Base-by-base conservation (phyloP, 257 asterid species). In the Leptodermis oblonga region DNA sequence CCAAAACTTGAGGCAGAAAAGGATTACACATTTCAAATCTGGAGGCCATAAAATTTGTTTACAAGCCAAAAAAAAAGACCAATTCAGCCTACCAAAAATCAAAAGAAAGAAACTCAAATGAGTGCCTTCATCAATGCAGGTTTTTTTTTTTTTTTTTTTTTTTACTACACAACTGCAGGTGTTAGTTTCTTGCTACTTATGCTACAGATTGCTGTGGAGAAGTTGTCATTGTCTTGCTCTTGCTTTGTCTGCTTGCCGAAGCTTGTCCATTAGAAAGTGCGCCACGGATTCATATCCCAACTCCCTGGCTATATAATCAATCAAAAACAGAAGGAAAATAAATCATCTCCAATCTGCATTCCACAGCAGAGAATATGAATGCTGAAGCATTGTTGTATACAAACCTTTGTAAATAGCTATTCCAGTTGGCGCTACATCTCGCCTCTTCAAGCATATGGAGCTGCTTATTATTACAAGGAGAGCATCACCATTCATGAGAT, bases 241-340 rank as follows among this genome's bases (percentile, higher is more conserved):
- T 69, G 75, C 23, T 58, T 60, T 75, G n/a, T 65, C 82, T 69
- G 76, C 81, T 75, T 68, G 72, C 74, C 70, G 74, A 74, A 92
- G 96, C 80, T 82, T 74, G 71, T 80, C 85, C 96, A 87, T 87
- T 70, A 92, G 71, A 14, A 81, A 78, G 76, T 89, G 96, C 33
- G 98, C 96, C 77, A 88, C 96, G n/a, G 96, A 92, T 73, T 87
- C 78, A 83, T 70, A 86, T 78, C 98, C 98, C 91, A 83, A 80
- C 77, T 82, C 85, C 80, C 89, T 79, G n/a, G 92, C 96, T 84
- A 54, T 84, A 54, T 67, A 49, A 46, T 8, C 34, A 66, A 61
- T 20, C 54, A 41, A 68, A 62, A 42, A 18, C 26, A 20, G 18
- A 7, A 60, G 23, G 25, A 43, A 33, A 53, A 37, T 15, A 37